Conservation (phyloP, 1,139 yeast species). For the Ogataea hybrid region DNA sequence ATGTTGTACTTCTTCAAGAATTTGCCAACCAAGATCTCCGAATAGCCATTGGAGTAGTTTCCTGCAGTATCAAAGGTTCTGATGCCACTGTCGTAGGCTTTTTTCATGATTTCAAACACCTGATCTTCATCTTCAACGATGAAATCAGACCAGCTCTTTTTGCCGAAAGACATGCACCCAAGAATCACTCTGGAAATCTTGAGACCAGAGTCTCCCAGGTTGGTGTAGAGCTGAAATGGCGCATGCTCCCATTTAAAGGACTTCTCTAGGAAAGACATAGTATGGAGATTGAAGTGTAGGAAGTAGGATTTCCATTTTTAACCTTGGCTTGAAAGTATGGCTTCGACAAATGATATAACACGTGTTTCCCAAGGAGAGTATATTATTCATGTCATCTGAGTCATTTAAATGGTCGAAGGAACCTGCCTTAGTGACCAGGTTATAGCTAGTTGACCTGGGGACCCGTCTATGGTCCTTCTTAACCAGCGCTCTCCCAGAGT, state of each 20-base stretch:
- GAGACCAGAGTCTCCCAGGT: constrained; percentile 29
- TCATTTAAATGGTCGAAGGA: no score
- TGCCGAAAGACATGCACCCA: constrained; percentile 60
- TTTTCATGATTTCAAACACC: constrained; percentile 43
- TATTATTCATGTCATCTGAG: no score
- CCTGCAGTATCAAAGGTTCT: constrained; percentile 58
- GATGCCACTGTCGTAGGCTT: constrained; percentile 50
- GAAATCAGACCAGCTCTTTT: constrained; percentile 48
- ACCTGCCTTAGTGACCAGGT: no score
- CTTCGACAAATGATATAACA: background rate
- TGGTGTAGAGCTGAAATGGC: constrained; percentile 21
- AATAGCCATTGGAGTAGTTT: constrained; percentile 44
- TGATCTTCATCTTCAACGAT: constrained; percentile 45
- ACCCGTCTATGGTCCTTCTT: no score
- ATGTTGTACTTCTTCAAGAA: constrained; percentile 44
- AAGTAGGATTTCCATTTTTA: background rate
- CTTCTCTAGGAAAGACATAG: background rate
- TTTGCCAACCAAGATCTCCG: constrained; percentile 44
- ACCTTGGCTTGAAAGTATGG: background rate
- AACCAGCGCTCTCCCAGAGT: no score
- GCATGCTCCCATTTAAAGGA: constrained; percentile 14
- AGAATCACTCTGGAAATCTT: constrained; percentile 50
- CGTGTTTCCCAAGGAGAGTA: no score
- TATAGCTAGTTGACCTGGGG: no score
- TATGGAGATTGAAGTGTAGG: background rate